These are phyloP conservation scores for Lasiodiplodia citricola DNA, from an alignment of 2,329 filamentous ascomycete species.

Conservation along the genomic window DNA sequence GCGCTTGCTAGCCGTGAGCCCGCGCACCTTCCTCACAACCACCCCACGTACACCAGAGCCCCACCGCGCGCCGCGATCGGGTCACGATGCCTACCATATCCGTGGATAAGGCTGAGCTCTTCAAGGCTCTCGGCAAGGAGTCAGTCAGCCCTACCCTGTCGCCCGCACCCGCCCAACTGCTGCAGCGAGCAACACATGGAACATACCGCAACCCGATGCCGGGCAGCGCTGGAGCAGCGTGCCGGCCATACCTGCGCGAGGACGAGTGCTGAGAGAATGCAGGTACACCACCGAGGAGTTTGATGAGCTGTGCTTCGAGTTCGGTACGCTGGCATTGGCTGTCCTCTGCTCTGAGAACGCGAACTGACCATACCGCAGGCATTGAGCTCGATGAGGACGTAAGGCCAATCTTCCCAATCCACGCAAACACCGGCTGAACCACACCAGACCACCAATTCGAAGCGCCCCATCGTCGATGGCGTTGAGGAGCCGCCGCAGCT, in stretches of 20 bases:
- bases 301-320: conserved; percentile 97
- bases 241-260: not conserved
- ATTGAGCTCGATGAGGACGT: conserved; percentile 96
- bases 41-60: conserved; percentile 16
- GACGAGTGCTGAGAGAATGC: conserved; percentile 4
- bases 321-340: conserved; percentile 60
- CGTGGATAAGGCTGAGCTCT: conserved; percentile 95
- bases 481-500: conserved; percentile 88
- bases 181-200: conserved; percentile 15
- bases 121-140: conserved; percentile 87
- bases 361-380: conserved; percentile 43
- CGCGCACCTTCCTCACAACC: conserved; percentile 13
- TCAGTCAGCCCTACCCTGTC: conserved; percentile 54
- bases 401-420: conserved; percentile 30
- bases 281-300: conserved; percentile 94
- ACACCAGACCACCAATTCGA: conserved; percentile 69
- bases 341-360: conserved; percentile 2
- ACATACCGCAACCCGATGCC: not conserved
- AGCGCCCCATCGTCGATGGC: conserved; percentile 75
- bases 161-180: not conserved
- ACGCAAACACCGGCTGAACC: conserved; percentile 16
- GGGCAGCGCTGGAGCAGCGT: not conserved
- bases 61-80: conserved; percentile 16
- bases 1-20: conserved; percentile 1
- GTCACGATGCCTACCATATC: conserved; percentile 90